Evolutionary conservation across 1,284 basidiomycete genomes (phyloP), one percentile per base, ranked within the genome.

Genomic region (Marasmius sp.): DNA sequence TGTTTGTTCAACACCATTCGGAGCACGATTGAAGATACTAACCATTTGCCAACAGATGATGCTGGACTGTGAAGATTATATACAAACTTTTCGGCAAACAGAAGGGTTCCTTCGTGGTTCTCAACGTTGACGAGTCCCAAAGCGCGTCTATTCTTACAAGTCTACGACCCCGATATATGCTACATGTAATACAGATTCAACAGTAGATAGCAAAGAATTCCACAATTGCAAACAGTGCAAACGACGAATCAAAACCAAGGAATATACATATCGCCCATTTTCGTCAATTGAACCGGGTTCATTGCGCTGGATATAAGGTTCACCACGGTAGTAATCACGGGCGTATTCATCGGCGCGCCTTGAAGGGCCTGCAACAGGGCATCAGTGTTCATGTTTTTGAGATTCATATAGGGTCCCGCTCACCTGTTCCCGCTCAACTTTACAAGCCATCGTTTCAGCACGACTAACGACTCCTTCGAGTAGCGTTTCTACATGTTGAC

Each of bases 401-500:
- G 5, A 36, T 16, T 18, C 18, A 34, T 20, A 34, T 18, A 49
- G 14, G 38, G 43, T 6, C 71, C 81, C 27, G 27, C 27, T 67
- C 67, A 92, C 92, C 76, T 88, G 88, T 63, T 94, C 91, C 57
- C 92, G 83, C 70, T 95, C 93, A 43, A 86, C 74, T 74, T 93
- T 93, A 76, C 94, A 96, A 16, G 89, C 88, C 83, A 97, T 85
- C 0, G 88, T 81, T 74, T 95, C 93, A 8, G 94, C 93, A 57
- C 91, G 85, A 71, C 93, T 92, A 65, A 96, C 91, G 56, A 98
- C 84, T 22, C 85, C 85, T 6, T 95, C 89, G 38, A 94, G 89
- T 66, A 94, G 94, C 48, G 80, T 79, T 9, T 85, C 77, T 12
- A 96, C 91, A 57, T 86, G 82, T 58, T 86, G 81, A 36, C 91